phyloP scores from a whole-genome alignment of 345 rosid genomes.

The Ailanthus altissimus region DNA sequence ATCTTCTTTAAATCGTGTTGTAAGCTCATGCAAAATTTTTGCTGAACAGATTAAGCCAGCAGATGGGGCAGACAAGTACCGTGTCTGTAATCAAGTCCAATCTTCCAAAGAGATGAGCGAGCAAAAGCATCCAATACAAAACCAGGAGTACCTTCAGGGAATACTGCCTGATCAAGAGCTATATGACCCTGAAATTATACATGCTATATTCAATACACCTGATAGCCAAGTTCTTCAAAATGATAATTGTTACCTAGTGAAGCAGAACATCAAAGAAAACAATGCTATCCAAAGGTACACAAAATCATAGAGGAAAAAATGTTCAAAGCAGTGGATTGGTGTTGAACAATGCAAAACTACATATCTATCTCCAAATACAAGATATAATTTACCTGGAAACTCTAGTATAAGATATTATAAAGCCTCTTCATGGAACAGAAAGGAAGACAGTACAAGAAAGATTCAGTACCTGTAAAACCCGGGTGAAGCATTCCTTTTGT shows the following conservation, averaged over 20 bases:
- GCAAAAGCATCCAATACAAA: slow-evolving; percentile 94
- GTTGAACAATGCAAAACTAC: too few relatives aligned
- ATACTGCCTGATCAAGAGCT: slow-evolving; percentile 90
- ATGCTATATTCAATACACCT: slow-evolving; percentile 1
- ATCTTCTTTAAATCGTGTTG: background rate
- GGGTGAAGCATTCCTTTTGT: slow-evolving; percentile 90
- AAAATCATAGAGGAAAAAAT: background rate
- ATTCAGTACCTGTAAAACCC: slow-evolving; percentile 72
- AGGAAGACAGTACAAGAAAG: slow-evolving; percentile 12
- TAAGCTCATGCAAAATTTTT: slow-evolving; percentile 10
- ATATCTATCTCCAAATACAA: too few relatives aligned
- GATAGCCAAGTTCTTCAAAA: background rate
- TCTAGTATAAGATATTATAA: background rate
- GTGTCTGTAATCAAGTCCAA: slow-evolving; percentile 96
- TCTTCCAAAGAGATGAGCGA: slow-evolving; percentile 90
- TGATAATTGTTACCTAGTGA: slow-evolving; percentile 11
- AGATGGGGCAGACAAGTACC: slow-evolving; percentile 46
- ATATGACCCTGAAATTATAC: slow-evolving; percentile 81
- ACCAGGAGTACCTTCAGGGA: slow-evolving; percentile 92
- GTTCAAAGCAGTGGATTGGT: background rate
- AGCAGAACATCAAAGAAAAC: background rate
- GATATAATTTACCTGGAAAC: background rate
- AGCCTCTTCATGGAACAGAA: background rate
- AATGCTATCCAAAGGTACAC: background rate
- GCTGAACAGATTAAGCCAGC: background rate